These are phyloP conservation scores for Diaporthe sp. DNA, from an alignment of 2,329 filamentous ascomycete genomes.

Conservation along the genomic window DNA sequence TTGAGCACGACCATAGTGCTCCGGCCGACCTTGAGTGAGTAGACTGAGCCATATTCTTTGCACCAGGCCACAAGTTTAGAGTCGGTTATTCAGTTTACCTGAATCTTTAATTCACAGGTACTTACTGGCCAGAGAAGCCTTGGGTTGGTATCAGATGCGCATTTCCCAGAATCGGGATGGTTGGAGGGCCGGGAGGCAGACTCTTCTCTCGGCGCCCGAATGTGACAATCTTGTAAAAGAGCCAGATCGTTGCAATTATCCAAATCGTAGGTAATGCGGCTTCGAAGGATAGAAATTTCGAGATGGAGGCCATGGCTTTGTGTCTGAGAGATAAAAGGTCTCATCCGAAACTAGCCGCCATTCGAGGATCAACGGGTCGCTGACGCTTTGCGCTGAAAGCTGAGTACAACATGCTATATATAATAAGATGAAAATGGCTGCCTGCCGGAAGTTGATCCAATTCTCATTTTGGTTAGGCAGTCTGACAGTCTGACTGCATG, in stretches of 20 bases:
- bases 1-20: conserved; percentile 55
- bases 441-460: not conserved
- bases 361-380: not conserved
- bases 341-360: conserved; percentile 1
- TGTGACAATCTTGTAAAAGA: conserved; percentile 23
- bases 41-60: conserved; percentile 53
- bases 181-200: conserved; percentile 49
- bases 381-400: not conserved
- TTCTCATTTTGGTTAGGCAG: conserved; percentile 9
- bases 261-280: conserved; percentile 4
- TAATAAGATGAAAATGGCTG: not conserved
- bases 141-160: conserved; percentile 52
- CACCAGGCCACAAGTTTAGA: conserved; percentile 54
- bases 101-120: not conserved
- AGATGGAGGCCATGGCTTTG: conserved; percentile 6
- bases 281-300: not conserved
- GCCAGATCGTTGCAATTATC: conserved; percentile 2
- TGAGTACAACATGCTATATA: conserved; percentile 5
- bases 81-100: not conserved
- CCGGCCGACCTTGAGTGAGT: conserved; percentile 54
- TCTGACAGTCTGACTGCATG: conserved; percentile 17
- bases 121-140: conserved; percentile 23
- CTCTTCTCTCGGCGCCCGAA: conserved; percentile 34
- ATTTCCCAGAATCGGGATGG: conserved; percentile 55
- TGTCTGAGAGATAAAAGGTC: not conserved